Evolutionary conservation across 805 yeast species (phyloP).

Genomic region (Pichia manshurica): DNA sequence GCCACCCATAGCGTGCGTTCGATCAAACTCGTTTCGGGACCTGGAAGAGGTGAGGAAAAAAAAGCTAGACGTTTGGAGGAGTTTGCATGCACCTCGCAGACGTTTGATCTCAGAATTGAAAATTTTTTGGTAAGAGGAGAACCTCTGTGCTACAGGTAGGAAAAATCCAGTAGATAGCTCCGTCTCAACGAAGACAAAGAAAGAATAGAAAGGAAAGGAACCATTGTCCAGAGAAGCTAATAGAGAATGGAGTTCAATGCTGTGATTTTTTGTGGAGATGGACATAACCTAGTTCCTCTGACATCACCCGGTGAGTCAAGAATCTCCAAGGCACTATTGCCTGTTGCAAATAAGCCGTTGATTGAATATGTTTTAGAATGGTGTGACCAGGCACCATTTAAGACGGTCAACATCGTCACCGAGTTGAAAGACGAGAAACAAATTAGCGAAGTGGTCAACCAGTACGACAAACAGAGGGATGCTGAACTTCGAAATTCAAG

Average conservation of each 20-base stretch:
- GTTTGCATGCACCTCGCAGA: too few species aligned
- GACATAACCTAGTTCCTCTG: slow-evolving; percentile 67
- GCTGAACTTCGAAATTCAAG: slow-evolving; percentile 28
- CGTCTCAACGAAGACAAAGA: too few species aligned
- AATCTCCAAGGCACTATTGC: slow-evolving; percentile 76
- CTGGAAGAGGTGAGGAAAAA: too few species aligned
- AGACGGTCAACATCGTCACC: slow-evolving; percentile 55
- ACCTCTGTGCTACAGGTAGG: too few species aligned
- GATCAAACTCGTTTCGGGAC: too few species aligned
- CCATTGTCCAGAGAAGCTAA: too few species aligned
- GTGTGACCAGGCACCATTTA: slow-evolving; percentile 85
- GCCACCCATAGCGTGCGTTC: neutral
- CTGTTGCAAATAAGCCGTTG: slow-evolving; percentile 87
- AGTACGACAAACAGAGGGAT: slow-evolving; percentile 39
- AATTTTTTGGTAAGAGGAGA: too few species aligned
- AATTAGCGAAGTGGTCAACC: slow-evolving; percentile 44
- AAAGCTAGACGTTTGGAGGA: too few species aligned
- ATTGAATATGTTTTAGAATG: slow-evolving; percentile 81
- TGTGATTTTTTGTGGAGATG: slow-evolving; percentile 82
- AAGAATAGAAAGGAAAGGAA: too few species aligned
- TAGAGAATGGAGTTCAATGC: slow-evolving; percentile 84
- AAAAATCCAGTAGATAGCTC: too few species aligned
- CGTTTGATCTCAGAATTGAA: too few species aligned
- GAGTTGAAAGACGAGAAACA: slow-evolving; percentile 42
- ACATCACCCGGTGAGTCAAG: slow-evolving; percentile 58